These are phyloP conservation scores for Chondrus crispus DNA, from an alignment of 23 red algal species.

Conservation along the genomic window DNA sequence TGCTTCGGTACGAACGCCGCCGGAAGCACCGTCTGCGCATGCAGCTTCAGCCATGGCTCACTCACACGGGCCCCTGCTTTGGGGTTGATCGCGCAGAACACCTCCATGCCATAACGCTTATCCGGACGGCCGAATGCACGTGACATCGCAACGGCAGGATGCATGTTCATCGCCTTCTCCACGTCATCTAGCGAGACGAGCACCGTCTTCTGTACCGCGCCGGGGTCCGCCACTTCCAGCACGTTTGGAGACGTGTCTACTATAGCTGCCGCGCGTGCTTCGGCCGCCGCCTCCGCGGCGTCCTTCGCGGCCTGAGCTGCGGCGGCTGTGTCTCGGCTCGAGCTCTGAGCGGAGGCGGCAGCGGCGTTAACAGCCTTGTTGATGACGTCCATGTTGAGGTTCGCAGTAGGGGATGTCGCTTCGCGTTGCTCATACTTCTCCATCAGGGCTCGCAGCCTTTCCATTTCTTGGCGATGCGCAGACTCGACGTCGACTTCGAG, in stretches of 20 bases:
- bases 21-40: constrained; percentile 67
- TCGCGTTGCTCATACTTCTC: constrained; percentile 17
- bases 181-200: constrained; percentile 62
- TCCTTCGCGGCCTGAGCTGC: constrained; percentile 38
- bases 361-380: constrained; percentile 26
- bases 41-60: constrained; percentile 75
- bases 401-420: neutral
- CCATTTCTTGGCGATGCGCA: constrained; percentile 20
- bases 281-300: constrained; percentile 31
- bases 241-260: neutral
- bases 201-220: constrained; percentile 47
- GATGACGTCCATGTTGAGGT: constrained; percentile 51
- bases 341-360: constrained; percentile 41
- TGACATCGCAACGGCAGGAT: constrained; percentile 35
- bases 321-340: constrained; percentile 40
- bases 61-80: constrained; percentile 54
- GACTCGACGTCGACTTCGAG: constrained; percentile 49
- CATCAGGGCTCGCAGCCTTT: neutral
- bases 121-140: constrained; percentile 69
- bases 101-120: constrained; percentile 51
- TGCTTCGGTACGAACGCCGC: constrained; percentile 58
- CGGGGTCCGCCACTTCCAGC: constrained; percentile 43
- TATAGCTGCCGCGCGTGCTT: neutral
- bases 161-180: constrained; percentile 53
- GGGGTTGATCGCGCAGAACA: constrained; percentile 54